Conservation (phyloP, 2,329 filamentous ascomycete genomes). For the Juglanconis oblonga region DNA sequence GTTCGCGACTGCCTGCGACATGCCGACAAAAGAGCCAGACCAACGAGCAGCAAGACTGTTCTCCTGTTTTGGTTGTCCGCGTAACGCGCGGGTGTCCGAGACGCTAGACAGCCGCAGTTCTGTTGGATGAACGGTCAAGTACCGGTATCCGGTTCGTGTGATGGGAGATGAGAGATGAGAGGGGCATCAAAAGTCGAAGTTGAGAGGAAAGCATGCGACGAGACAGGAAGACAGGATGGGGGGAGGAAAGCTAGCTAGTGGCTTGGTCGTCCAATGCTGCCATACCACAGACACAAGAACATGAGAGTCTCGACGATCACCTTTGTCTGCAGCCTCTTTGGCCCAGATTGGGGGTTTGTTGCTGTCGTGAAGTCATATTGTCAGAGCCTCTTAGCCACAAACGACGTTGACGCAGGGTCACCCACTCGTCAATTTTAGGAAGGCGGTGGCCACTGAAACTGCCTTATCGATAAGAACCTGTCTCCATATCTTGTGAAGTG, state of each 20-base stretch:
- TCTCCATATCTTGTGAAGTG: background rate
- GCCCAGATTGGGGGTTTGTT: background rate
- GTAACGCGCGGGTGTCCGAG: too few relatives aligned
- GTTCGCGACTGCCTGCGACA: background rate
- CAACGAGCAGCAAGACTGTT: background rate
- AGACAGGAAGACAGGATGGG: background rate
- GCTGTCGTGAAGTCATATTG: background rate
- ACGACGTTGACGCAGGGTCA: slow-evolving; percentile 5
- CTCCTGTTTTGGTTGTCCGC: background rate
- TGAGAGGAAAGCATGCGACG: background rate
- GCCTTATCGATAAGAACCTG: slow-evolving; percentile 2
- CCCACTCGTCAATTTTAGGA: background rate
- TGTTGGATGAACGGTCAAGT: background rate
- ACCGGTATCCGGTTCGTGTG: background rate
- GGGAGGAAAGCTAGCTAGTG: background rate
- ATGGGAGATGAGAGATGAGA: background rate
- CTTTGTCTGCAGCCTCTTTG: slow-evolving; percentile 8
- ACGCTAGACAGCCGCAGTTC: too few relatives aligned
- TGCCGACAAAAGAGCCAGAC: background rate
- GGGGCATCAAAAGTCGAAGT: background rate
- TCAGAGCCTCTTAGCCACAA: background rate
- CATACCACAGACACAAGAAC: background rate
- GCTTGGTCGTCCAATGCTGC: background rate
- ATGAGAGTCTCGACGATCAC: background rate
- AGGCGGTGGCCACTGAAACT: background rate